Evolutionary conservation across 2,329 filamentous ascomycete genomes (phyloP).

Genomic region (Helminthosporium solani): DNA sequence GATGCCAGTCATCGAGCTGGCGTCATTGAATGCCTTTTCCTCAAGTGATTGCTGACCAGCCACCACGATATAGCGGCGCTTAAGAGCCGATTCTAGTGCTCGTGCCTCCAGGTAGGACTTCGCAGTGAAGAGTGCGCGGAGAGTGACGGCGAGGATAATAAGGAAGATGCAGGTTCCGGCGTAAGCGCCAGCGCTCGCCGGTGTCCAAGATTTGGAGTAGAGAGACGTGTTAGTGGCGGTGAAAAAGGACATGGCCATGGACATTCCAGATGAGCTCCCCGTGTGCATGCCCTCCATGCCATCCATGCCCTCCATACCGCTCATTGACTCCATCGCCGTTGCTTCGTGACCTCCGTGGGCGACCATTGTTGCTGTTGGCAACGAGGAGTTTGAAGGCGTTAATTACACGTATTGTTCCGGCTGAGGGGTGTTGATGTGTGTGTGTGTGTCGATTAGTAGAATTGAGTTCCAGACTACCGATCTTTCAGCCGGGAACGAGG

Average conservation of each 20-base stretch:
- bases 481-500: slow-evolving; percentile 10
- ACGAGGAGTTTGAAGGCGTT: slow-evolving; percentile 1
- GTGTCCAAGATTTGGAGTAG: slow-evolving; percentile 72
- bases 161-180: slow-evolving; percentile 91
- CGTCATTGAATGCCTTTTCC: slow-evolving; percentile 56
- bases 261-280: slow-evolving; percentile 15
- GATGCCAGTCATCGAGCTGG: slow-evolving; percentile 64
- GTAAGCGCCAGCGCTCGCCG: slow-evolving; percentile 68
- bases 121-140: slow-evolving; percentile 70
- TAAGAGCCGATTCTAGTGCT: slow-evolving; percentile 72
- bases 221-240: slow-evolving; percentile 62
- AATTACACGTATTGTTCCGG: neutral
- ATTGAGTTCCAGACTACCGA: slow-evolving; percentile 36
- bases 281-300: slow-evolving; percentile 18
- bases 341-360: slow-evolving; percentile 34
- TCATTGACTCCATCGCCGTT: slow-evolving; percentile 2
- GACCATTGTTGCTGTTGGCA: slow-evolving; percentile 25
- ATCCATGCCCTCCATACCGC: slow-evolving; percentile 14
- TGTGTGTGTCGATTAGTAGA: no score
- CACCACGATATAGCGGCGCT: slow-evolving; percentile 75
- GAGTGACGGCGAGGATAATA: slow-evolving; percentile 69
- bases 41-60: slow-evolving; percentile 62
- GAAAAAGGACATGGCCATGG: slow-evolving; percentile 65
- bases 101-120: slow-evolving; percentile 61
- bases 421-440: slow-evolving; percentile 2